Base-by-base conservation (phyloP, 2,329 filamentous ascomycete genomes). In the Botrytis fabae region DNA sequence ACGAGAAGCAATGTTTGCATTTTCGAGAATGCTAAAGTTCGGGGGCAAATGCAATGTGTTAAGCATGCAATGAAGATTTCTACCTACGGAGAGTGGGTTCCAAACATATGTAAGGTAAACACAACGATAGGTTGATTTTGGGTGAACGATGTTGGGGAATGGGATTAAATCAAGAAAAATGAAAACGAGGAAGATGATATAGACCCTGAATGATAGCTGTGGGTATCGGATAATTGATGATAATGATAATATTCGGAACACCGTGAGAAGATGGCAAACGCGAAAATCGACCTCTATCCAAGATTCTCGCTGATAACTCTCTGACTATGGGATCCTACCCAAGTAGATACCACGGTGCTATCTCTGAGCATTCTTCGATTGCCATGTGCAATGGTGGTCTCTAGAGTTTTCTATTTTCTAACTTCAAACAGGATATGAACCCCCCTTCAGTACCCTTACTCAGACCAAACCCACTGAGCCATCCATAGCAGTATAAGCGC, bases 21-120 rank as follows among this genome's bases (percentile, higher is more conserved):
- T 16, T 54, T 16, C 25, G 5, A n/a, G 25, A 54, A n/a, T 54
- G 25, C n/a, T 16, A n/a, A 54, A 16, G 25, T 3, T 54, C n/a
- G 12, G 12, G 48, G 5, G 6, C 12, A n/a, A 7, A n/a, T 16
- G 1, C 5, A 54, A 25, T n/a, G 0, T 7, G 1, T n/a, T 5
- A n/a, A 54, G 12, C 25, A 54, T 16, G 25, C 25, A n/a, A 7
- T 54, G 2, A 14, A n/a, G 2, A 7, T n/a, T n/a, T n/a, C 12
- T 14, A 54, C 12, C 12, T 7, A n/a, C 1, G 2, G 12, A 51
- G 9, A n/a, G 25, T 12, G 25, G 25, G 12, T 16, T n/a, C 12
- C 25, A n/a, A 54, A 12, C 25, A 54, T 54, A n/a, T 7, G 6
- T 54, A 54, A n/a, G 12, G 25, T 16, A 16, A n/a, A 16, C 25